phyloP scores from a whole-genome alignment of 306 rosid species.

The Calophaca sinica region DNA sequence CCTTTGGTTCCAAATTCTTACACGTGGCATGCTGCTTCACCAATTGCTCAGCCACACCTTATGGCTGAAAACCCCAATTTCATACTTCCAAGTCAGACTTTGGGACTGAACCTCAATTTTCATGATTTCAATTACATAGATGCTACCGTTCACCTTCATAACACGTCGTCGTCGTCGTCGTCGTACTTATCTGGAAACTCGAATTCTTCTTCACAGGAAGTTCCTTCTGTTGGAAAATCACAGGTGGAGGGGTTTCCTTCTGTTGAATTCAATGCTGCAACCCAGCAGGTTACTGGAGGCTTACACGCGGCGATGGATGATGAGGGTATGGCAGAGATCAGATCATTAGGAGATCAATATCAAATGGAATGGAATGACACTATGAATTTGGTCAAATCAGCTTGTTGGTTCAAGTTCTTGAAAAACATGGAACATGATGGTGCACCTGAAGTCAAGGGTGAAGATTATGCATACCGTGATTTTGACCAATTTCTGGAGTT shows the following conservation, averaged over 20 bases:
- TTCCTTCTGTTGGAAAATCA: constrained; percentile 48
- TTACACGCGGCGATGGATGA: constrained; percentile 77
- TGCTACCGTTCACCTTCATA: constrained; percentile 52
- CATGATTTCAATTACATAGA: constrained; percentile 70
- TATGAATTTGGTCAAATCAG: constrained; percentile 78
- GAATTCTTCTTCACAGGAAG: constrained; percentile 59
- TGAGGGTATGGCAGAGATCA: constrained; percentile 83
- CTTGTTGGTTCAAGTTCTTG: constrained; percentile 86
- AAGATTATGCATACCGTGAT: constrained; percentile 47
- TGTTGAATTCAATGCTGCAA: constrained; percentile 46
- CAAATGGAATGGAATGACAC: constrained; percentile 89
- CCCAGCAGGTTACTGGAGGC: constrained; percentile 45
- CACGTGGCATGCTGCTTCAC: constrained; percentile 54
- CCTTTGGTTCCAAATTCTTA: constrained; percentile 48
- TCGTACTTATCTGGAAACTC: constrained; percentile 57
- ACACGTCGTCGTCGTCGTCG: constrained; percentile 46
- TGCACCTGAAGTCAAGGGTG: constrained; percentile 49
- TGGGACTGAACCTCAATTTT: constrained; percentile 88
- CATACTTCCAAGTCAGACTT: constrained; percentile 72
- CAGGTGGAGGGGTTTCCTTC: constrained; percentile 54
- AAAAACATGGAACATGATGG: constrained; percentile 62
- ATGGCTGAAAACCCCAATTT: constrained; percentile 60
- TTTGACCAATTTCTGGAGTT: constrained; percentile 71
- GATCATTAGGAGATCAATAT: constrained; percentile 78
- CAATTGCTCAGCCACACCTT: constrained; percentile 52